Percentiles rank a stretch among this genome's conserved stretches.
Conservation (phyloP, 164 flowering plant species). For the Tetrastigma voinierianum region DNA sequence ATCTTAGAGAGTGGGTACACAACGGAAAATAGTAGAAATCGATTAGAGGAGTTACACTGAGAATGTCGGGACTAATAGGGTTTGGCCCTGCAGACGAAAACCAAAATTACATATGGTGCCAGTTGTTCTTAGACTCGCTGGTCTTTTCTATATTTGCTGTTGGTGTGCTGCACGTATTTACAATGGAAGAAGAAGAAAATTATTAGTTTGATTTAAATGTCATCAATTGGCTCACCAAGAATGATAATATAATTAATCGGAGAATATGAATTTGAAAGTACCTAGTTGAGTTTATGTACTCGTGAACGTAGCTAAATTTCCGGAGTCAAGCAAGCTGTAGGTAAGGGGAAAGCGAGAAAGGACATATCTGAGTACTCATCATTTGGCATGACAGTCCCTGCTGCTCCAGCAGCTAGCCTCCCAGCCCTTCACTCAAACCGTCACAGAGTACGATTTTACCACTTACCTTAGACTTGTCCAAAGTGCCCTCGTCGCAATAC, state of each 20-base stretch:
- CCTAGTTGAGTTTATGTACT: conserved; percentile 14
- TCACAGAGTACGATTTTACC: conserved; percentile 36
- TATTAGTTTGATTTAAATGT: neutral
- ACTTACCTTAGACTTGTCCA: conserved; percentile 16
- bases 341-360: conserved; percentile 3
- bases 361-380: neutral
- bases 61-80: conserved; percentile 12
- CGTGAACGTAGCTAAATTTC: neutral
- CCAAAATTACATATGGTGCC: conserved; percentile 11
- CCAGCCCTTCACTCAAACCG: neutral
- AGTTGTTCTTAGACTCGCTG: neutral
- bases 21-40: neutral
- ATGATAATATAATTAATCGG: neutral
- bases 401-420: conserved; percentile 5
- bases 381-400: conserved; percentile 10
- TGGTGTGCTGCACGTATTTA: neutral
- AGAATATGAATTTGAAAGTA: neutral
- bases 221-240: no score
- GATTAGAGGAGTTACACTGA: conserved; percentile 6
- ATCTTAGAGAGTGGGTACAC: neutral
- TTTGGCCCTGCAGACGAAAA: conserved; percentile 20
- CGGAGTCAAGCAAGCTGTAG: conserved; percentile 1
- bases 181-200: neutral
- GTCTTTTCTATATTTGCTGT: conserved; percentile 10
- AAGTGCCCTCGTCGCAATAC: conserved; percentile 17